Base-by-base conservation (phyloP, 768 basidiomycete genomes). In the Paxillus rubicundulus region DNA sequence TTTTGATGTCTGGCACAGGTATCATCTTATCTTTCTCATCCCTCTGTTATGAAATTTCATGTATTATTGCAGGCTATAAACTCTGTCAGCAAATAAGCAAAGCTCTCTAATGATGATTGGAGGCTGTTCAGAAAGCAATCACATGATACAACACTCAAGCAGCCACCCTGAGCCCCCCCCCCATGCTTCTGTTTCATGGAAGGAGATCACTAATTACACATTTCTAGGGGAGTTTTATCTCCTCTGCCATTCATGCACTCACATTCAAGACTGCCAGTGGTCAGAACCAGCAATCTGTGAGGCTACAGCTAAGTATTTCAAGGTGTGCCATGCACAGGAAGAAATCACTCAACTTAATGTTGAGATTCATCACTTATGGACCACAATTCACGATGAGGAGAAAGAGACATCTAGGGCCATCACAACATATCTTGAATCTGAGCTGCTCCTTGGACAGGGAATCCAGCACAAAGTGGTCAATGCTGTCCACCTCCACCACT, bases 31-130 rank as follows among this genome's bases (percentile, higher is more conserved):
- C 17, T 30, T 44, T 24, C 34, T 30, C 5, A 5, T 24, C 21
- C 21, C 21, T 24, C 21, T 24, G 21, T 24, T 24, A 24, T 5
- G 5, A 24, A 24, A 24, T 5, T 24, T 24, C 2, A 24, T 24
- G 21, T 24, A n/a, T n/a, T n/a, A n/a, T 24, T 24, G 21, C 21
- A 70, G 71, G 65, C 0, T 72, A 72, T 36, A 68, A 70, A 30
- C 50, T 70, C 24, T 58, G 67, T n/a, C 58, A 57, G 39, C 66
- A 71, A 49, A 71, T 72, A 12, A 52, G 63, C 2, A 69, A 72
- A 48, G 65, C 57, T 0, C 48, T 72, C 1, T 58, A 65, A 42
- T 49, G 53, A 0, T 56, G 63, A 12, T 65, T 58, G 2, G 48
- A 64, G 14, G 64, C 69, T 2, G 66, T 72, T 39, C 51, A 48